A percentile compares a stretch with the other conserved stretches of the same genome.
phyloP scores from a whole-genome alignment of 495 filamentous ascomycete genomes.

The Neurospora sp. region DNA sequence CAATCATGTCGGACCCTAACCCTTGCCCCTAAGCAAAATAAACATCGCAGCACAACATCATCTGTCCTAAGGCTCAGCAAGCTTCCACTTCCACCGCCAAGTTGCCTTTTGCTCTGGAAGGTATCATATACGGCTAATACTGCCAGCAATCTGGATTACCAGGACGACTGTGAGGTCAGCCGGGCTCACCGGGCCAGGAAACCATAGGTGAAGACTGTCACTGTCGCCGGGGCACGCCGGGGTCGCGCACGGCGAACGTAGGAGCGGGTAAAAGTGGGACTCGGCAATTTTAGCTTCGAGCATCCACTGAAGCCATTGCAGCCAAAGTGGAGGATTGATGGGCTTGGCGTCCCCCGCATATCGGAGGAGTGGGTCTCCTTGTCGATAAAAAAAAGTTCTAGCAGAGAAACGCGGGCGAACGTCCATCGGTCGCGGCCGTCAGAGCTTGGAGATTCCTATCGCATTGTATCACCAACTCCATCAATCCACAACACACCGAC shows the following conservation, averaged over 20 bases:
- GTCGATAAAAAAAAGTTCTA: background rate
- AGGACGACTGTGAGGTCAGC: background rate
- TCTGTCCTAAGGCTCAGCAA: no score
- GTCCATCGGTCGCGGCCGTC: background rate
- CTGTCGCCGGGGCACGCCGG: background rate
- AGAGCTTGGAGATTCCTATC: background rate
- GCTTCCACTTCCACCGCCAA: background rate
- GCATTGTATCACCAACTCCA: background rate
- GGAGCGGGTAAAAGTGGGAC: constrained; percentile 20
- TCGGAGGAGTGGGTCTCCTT: background rate
- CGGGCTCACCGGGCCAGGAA: background rate
- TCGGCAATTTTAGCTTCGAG: background rate
- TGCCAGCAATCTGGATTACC: background rate
- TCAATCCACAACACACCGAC: background rate
- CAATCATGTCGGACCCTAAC: background rate
- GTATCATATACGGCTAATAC: background rate
- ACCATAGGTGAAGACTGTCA: background rate
- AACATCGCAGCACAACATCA: background rate
- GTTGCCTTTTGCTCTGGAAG: background rate
- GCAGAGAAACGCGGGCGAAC: background rate
- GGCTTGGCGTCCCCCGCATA: background rate
- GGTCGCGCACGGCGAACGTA: background rate
- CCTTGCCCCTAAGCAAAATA: background rate
- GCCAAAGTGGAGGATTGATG: background rate
- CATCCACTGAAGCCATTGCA: background rate